Conservation (phyloP, 495 filamentous ascomycete species). For the Venustampulla echinocandica region DNA sequence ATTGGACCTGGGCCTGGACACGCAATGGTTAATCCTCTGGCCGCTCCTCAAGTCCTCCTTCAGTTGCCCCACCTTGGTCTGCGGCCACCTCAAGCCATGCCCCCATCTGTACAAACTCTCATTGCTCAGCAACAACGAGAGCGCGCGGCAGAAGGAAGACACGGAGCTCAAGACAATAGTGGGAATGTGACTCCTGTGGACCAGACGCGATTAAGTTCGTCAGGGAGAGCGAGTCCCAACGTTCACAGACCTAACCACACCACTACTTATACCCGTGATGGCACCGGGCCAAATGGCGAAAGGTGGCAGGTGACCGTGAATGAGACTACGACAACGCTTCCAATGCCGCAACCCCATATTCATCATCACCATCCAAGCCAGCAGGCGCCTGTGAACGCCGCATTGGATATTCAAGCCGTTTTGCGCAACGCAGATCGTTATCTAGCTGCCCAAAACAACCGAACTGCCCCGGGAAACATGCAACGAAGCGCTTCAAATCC, state of each 20-base stretch:
- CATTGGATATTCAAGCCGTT: slow-evolving; percentile 28
- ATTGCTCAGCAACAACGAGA: slow-evolving; percentile 34
- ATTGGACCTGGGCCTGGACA: slow-evolving; percentile 1
- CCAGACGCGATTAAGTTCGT: slow-evolving; percentile 4
- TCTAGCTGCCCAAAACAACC: slow-evolving; percentile 28
- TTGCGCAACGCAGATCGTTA: slow-evolving; percentile 32
- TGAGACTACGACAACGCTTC: slow-evolving; percentile 19
- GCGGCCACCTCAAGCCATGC: slow-evolving; percentile 20
- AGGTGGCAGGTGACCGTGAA: slow-evolving; percentile 27
- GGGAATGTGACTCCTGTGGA: slow-evolving; percentile 2
- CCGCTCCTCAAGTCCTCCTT: slow-evolving; percentile 6
- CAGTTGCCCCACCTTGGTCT: slow-evolving; percentile 3
- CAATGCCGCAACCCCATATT: slow-evolving; percentile 7
- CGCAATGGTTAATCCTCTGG: slow-evolving; percentile 2
- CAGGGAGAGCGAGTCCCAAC: slow-evolving; percentile 23
- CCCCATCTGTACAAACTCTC: slow-evolving; percentile 28
- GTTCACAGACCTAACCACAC: slow-evolving; percentile 27
- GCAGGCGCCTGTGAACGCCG: slow-evolving; percentile 12
- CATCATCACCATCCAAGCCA: slow-evolving; percentile 7
- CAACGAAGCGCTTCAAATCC: slow-evolving; percentile 38
- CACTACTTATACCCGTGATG: slow-evolving; percentile 29
- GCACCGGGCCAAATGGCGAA: slow-evolving; percentile 29
- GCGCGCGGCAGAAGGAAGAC: slow-evolving; percentile 20
- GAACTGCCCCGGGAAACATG: slow-evolving; percentile 37
- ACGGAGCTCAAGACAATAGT: slow-evolving; percentile 13